phyloP scores from a whole-genome alignment of 1,284 basidiomycete species.

The Moniliella sp. region DNA sequence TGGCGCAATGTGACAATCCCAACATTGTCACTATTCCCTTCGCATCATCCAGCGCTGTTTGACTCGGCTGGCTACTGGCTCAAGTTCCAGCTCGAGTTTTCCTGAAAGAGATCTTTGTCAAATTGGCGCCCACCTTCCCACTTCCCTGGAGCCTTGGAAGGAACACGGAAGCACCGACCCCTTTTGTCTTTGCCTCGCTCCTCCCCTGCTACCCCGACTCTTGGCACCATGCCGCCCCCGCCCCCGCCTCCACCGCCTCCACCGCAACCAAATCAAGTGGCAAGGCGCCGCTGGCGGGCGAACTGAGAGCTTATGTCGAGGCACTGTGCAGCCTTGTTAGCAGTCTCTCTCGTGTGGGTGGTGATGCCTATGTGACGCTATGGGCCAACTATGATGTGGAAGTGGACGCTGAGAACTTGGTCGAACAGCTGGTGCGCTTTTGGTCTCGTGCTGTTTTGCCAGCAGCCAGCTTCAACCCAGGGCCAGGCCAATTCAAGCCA shows the following conservation, averaged over 20 bases:
- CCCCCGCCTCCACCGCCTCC: constrained; percentile 38
- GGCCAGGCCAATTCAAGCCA: too few relatives aligned
- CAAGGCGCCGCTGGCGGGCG: constrained; percentile 50
- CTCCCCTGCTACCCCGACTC: constrained; percentile 11
- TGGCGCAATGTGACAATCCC: constrained; percentile 49
- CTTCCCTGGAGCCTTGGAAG: constrained; percentile 29
- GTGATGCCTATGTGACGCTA: constrained; percentile 41
- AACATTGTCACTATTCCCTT: constrained; percentile 57
- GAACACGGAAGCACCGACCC: constrained; percentile 22
- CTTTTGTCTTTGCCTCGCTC: constrained; percentile 14
- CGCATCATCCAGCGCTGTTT: constrained; percentile 68
- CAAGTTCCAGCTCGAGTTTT: constrained; percentile 95
- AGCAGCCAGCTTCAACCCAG: neutral
- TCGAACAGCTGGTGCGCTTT: constrained; percentile 73
- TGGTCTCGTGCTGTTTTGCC: constrained; percentile 39
- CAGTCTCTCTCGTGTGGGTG: constrained; percentile 19
- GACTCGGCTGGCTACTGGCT: constrained; percentile 66
- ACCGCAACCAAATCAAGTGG: constrained; percentile 41
- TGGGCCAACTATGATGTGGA: constrained; percentile 95
- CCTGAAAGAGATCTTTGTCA: constrained; percentile 74
- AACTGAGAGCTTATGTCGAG: constrained; percentile 69
- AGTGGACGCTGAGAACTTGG: constrained; percentile 83
- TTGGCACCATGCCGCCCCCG: constrained; percentile 36
- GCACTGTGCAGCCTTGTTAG: constrained; percentile 52
- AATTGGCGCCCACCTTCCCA: constrained; percentile 41